Evolutionary conservation across 345 rosid genomes (phyloP).

Genomic region (Microcos paniculata): DNA sequence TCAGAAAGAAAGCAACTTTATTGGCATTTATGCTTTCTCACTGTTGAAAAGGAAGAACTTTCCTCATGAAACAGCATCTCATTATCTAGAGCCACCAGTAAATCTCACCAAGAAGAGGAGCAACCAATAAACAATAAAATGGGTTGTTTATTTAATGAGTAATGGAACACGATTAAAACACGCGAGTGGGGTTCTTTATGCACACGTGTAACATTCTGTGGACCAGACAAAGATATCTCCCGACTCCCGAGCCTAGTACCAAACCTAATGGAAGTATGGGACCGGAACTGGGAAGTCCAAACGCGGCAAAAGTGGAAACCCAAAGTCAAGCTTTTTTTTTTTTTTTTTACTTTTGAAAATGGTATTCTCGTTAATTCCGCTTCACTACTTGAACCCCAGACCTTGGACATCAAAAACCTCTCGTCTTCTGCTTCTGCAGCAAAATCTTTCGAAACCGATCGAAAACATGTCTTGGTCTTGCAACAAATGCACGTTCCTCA

Average conservation of each 20-base stretch:
- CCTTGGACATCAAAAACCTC: background rate
- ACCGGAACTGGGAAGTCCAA: background rate
- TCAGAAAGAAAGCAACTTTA: background rate
- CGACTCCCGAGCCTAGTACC: background rate
- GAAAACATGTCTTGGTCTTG: constrained; percentile 65
- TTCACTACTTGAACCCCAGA: constrained; percentile 20
- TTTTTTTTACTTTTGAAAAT: constrained; percentile 7
- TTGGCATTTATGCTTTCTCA: background rate
- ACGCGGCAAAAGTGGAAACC: constrained; percentile 9
- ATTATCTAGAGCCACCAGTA: background rate
- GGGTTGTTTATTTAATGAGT: no score
- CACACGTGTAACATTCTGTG: constrained; percentile 5
- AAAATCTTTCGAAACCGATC: background rate
- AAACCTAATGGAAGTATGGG: background rate
- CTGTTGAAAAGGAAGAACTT: background rate
- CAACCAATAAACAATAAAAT: no score
- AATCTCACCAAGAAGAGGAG: no score
- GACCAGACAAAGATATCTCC: background rate
- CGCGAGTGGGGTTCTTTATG: background rate
- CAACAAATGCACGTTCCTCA: constrained; percentile 82
- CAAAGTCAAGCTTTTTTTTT: background rate
- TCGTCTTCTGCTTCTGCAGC: background rate
- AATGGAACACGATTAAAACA: background rate
- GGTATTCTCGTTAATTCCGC: background rate
- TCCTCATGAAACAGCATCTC: background rate